Conservation (phyloP, 352 stramenopile genomes). For the Globisporangium nodosum region DNA sequence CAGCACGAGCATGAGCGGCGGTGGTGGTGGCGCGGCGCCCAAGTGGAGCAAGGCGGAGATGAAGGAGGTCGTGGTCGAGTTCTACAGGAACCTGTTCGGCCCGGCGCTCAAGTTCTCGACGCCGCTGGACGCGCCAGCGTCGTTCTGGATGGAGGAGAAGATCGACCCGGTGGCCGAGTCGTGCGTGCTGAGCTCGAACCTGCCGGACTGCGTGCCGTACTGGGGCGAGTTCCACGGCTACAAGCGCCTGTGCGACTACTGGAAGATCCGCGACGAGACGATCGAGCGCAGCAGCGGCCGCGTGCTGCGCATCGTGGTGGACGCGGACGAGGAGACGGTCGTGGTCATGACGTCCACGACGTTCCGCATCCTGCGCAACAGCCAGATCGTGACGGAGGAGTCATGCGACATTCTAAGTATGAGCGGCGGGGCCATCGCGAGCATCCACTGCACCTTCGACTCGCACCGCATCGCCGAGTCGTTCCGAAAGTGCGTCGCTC, state of each 20-base stretch:
- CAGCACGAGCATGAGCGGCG: conserved; percentile 14
- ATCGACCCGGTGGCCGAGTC: conserved; percentile 65
- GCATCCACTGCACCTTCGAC: conserved; percentile 87
- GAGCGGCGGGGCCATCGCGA: conserved; percentile 64
- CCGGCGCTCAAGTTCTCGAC: conserved; percentile 77
- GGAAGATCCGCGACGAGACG: conserved; percentile 85
- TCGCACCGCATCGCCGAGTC: conserved; percentile 78
- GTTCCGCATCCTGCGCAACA: conserved; percentile 84
- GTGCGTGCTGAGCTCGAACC: conserved; percentile 80
- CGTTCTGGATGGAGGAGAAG: conserved; percentile 84
- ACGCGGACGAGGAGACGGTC: conserved; percentile 83
- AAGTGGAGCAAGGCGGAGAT: conserved; percentile 68
- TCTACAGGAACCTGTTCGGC: conserved; percentile 77
- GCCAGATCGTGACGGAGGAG: conserved; percentile 79
- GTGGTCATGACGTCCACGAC: conserved; percentile 87
- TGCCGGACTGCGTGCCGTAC: conserved; percentile 81
- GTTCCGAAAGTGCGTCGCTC: conserved; percentile 72
- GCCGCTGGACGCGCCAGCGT: conserved; percentile 63
- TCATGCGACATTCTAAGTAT: conserved; percentile 84
- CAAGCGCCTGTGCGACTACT: conserved; percentile 84
- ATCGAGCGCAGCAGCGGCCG: conserved; percentile 76
- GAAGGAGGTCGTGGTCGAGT: conserved; percentile 66
- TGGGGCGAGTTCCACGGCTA: conserved; percentile 88
- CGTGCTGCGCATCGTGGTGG: conserved; percentile 75
- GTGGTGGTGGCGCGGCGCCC: conserved; percentile 18